A percentile compares a stretch with the other conserved stretches of the same genome.
phyloP scores from a whole-genome alignment of 176 grass and related monocot species.

The Saccharum officinarum region DNA sequence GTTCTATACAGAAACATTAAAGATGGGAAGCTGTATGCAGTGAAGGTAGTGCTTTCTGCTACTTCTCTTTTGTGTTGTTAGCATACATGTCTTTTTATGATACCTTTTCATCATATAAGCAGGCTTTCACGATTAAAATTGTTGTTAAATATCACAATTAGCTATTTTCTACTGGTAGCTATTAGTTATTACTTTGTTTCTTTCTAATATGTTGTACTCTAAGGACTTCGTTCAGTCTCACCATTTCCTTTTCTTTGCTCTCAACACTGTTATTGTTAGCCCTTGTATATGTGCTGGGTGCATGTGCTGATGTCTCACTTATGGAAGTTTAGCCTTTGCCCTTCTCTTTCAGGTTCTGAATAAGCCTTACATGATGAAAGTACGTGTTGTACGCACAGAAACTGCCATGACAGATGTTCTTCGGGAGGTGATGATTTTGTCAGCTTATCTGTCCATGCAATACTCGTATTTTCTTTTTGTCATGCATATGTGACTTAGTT shows the following conservation, averaged over 20 bases:
- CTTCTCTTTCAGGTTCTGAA: constrained; percentile 64
- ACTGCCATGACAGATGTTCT: constrained; percentile 96
- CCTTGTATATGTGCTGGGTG: neutral
- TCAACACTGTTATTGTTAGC: neutral
- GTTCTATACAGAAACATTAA: constrained; percentile 68
- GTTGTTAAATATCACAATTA: constrained; percentile 15
- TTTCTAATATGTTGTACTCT: neutral
- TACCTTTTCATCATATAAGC: neutral
- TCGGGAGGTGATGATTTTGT: constrained; percentile 64
- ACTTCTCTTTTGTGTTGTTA: neutral
- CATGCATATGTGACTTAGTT: neutral
- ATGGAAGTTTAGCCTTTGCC: constrained; percentile 32
- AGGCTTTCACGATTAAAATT: neutral
- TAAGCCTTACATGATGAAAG: constrained; percentile 71
- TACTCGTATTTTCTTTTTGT: constrained; percentile 7
- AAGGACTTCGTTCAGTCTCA: constrained; percentile 2
- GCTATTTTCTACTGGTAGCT: neutral
- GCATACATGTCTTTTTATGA: constrained; percentile 5
- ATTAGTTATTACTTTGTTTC: neutral
- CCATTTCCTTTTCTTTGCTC: constrained; percentile 4
- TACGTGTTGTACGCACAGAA: constrained; percentile 65
- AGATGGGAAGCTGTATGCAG: constrained; percentile 83
- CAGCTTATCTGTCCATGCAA: neutral
- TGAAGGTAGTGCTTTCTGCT: constrained; percentile 62
- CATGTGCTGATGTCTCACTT: constrained; percentile 12